Percentiles rank a stretch among this genome's conserved stretches.
Conservation (phyloP, 306 rosid genomes). For the Begonia fuchsioides region DNA sequence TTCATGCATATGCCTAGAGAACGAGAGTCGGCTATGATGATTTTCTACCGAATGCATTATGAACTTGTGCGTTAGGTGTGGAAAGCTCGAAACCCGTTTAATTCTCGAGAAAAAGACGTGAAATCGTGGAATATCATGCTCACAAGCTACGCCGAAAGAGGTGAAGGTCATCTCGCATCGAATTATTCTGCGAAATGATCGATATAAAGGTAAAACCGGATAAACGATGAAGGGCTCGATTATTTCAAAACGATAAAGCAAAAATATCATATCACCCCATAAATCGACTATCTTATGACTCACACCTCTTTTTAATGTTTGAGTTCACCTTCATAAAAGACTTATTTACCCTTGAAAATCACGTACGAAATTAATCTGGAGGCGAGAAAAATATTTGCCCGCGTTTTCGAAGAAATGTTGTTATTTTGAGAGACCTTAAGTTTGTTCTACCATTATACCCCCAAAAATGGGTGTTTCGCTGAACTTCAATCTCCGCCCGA, state of each 20-base stretch:
- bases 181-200: conserved; percentile 49
- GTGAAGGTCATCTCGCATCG: conserved; percentile 41
- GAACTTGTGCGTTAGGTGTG: too few relatives aligned
- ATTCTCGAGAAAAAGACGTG: conserved; percentile 34
- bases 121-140: conserved; percentile 76
- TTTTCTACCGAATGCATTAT: conserved; percentile 68
- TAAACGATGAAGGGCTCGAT: conserved; percentile 56
- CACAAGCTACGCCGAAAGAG: conserved; percentile 60
- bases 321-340: too few relatives aligned
- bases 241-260: conserved; percentile 42
- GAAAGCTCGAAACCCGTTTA: conserved; percentile 72
- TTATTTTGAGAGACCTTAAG: too few relatives aligned
- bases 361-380: too few relatives aligned
- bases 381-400: too few relatives aligned
- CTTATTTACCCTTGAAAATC: too few relatives aligned
- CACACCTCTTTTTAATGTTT: too few relatives aligned
- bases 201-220: conserved; percentile 42
- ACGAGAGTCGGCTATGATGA: conserved; percentile 54
- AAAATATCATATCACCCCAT: conserved; percentile 40
- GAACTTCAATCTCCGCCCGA: too few relatives aligned
- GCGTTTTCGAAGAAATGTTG: too few relatives aligned
- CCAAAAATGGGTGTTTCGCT: too few relatives aligned
- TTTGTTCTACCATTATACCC: too few relatives aligned
- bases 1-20: conserved; percentile 84
- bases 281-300: too few relatives aligned